Evolutionary conservation across 208 protist genomes (phyloP), one percentile per base, ranked within the genome.

Genomic region (Zelonia costaricensis): DNA sequence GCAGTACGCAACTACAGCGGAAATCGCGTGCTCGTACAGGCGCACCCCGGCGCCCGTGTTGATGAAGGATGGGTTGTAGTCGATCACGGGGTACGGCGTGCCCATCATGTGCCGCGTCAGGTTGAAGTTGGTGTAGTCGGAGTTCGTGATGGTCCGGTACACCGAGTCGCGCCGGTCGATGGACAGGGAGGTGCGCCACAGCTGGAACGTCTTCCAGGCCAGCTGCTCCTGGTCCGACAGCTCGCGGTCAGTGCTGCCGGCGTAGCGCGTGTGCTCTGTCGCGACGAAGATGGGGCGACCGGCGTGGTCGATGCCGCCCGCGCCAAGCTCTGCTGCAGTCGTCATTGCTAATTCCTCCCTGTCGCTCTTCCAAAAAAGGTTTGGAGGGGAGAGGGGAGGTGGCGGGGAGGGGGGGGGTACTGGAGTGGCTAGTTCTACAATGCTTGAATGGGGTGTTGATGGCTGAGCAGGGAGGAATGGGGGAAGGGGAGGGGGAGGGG

Each of bases 161-260:
- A 96, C 78, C 31, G 62, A 76, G 61, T 96, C 82, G 45, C 90
- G 90, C 0, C 90, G 82, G 55, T 93, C 82, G 15, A 96, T 78
- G 1, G 78, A 78, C 23, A 88, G 66, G 9, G 86, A 84, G 2
- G 85, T 76, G 28, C 84, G 82, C 84, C 86, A 96, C 3, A 96
- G 74, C 76, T 93, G 84, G 52, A 92, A 96, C 10, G 85, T 86
- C 74, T 93, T 96, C 87, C 86, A 93, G 35, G 84, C 83, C 13
- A 96, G 73, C 62, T 91, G 59, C 72, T 96, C 83, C 69, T 93
- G 83, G 39, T 96, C 87, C 0, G 84, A 91, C 28, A 96, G 77
- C 47, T 93, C 81, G 42, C 84, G 76, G 16, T 96, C 76, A 7
- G 55, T 66, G 28, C 72, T 84, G 7, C 83, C 58, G 13, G 82